Conservation (phyloP, 1,284 basidiomycete species). For the Ganoderma resinaceum region DNA sequence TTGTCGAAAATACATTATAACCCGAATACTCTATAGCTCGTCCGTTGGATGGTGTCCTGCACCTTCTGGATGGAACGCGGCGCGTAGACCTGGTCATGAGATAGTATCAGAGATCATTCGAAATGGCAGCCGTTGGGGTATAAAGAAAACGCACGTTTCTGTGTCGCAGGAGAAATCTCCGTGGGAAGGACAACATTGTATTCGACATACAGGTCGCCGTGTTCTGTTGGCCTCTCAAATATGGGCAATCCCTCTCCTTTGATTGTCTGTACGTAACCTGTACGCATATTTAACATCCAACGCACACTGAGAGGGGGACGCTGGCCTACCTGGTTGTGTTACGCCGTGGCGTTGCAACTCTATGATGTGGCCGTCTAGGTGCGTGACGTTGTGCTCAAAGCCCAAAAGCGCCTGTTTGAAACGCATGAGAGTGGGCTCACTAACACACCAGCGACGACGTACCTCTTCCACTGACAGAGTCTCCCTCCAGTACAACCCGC, state of each 20-base stretch:
- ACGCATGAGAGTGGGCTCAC: conserved; percentile 8
- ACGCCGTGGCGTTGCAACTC: conserved; percentile 75
- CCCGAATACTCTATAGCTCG: conserved; percentile 26
- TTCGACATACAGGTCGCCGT: conserved; percentile 90
- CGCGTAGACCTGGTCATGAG: conserved; percentile 16
- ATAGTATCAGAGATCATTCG: not conserved
- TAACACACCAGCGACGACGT: conserved; percentile 31
- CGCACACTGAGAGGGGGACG: not conserved
- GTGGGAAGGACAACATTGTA: conserved; percentile 89
- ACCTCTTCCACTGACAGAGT: conserved; percentile 91
- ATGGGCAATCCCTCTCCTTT: conserved; percentile 91
- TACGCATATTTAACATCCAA: not conserved
- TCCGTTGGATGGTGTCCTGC: conserved; percentile 25
- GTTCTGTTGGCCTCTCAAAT: conserved; percentile 56
- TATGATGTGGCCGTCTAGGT: conserved; percentile 89
- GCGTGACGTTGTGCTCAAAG: conserved; percentile 86
- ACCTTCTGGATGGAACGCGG: conserved; percentile 27
- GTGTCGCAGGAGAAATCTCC: conserved; percentile 67
- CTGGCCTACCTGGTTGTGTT: conserved; percentile 82
- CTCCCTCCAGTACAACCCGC: conserved; percentile 89
- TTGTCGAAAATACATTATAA: conserved; percentile 21
- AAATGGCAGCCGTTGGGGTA: not conserved
- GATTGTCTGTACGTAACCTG: conserved; percentile 86
- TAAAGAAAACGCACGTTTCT: conserved; percentile 61
- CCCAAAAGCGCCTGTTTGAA: conserved; percentile 73